phyloP scores from a whole-genome alignment of 345 rosid genomes.

The Eutrema japonicum region DNA sequence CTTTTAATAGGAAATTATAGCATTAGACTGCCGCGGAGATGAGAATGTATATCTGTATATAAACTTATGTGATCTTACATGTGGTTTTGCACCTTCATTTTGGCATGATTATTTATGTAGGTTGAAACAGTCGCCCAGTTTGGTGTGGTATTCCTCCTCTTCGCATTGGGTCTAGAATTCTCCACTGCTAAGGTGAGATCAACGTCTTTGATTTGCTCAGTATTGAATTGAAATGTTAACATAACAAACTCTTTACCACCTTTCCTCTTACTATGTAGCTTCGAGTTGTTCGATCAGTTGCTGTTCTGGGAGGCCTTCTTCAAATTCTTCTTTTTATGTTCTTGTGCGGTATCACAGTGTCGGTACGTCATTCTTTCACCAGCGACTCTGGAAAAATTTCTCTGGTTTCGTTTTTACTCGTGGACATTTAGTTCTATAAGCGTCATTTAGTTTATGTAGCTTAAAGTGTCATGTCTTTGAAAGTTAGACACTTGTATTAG shows the following conservation, averaged over 20 bases:
- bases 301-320: constrained; percentile 84
- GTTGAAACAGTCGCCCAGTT: constrained; percentile 98
- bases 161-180: constrained; percentile 91
- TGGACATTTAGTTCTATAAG: constrained; percentile 9
- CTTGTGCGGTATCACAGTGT: constrained; percentile 76
- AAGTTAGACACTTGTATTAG: constrained; percentile 4
- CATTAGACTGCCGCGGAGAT: constrained; percentile 10
- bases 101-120: constrained; percentile 43
- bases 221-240: constrained; percentile 26
- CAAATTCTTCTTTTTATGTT: constrained; percentile 87
- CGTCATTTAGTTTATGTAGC: neutral
- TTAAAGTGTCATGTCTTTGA: constrained; percentile 1
- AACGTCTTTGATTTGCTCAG: constrained; percentile 7
- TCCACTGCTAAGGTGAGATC: constrained; percentile 72
- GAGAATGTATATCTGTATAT: neutral
- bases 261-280: constrained; percentile 58
- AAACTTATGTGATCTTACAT: neutral
- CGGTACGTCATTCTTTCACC: constrained; percentile 50
- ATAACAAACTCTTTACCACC: neutral
- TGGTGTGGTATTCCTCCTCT: constrained; percentile 91
- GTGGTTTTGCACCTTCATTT: constrained; percentile 14
- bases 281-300: constrained; percentile 89
- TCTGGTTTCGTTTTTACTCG: neutral
- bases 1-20: neutral
- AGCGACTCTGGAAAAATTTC: neutral